Percentiles rank a stretch among this genome's conserved stretches.
These are phyloP conservation scores for Breynia disticha DNA, from an alignment of 441 rosid species.

Conservation along the genomic window DNA sequence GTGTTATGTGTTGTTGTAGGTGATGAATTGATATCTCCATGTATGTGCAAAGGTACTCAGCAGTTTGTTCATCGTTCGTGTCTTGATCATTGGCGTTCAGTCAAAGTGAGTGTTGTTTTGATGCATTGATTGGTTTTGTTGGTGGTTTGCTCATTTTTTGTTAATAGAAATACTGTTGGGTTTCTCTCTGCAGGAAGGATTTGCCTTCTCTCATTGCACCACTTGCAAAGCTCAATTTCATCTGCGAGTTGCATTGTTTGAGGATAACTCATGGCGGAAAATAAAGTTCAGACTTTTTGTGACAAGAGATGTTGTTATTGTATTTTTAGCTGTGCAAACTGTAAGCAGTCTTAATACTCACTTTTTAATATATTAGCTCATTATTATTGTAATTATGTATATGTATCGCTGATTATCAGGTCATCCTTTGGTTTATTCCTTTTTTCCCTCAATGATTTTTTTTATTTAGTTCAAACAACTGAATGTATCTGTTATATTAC, in stretches of 20 bases:
- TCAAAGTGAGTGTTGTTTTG: constrained; percentile 35
- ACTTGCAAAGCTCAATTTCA: constrained; percentile 95
- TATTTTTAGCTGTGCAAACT: constrained; percentile 80
- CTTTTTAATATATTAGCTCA: not conserved
- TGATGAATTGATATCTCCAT: constrained; percentile 93
- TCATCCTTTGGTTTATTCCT: not conserved
- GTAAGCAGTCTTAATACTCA: constrained; percentile 23
- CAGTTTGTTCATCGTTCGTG: constrained; percentile 94
- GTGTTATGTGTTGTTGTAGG: constrained; percentile 24
- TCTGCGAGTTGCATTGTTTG: constrained; percentile 55
- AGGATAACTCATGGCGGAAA: constrained; percentile 86
- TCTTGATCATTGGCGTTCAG: constrained; percentile 96
- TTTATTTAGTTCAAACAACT: too few species aligned
- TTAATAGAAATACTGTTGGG: not conserved
- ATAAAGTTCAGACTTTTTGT: constrained; percentile 86
- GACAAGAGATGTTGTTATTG: constrained; percentile 86
- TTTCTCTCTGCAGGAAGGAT: constrained; percentile 56
- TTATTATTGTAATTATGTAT: not conserved
- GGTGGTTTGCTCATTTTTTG: not conserved
- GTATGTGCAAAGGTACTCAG: constrained; percentile 99
- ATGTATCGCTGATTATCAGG: not conserved
- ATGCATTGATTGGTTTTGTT: not conserved
- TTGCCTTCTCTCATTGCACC: constrained; percentile 86
- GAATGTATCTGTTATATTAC: too few species aligned
- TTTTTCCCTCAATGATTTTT: not conserved